A percentile compares a stretch with the other conserved stretches of the same genome.
Evolutionary conservation across 495 filamentous ascomycete genomes (phyloP).

Genomic region (Penicillium chermesinum): DNA sequence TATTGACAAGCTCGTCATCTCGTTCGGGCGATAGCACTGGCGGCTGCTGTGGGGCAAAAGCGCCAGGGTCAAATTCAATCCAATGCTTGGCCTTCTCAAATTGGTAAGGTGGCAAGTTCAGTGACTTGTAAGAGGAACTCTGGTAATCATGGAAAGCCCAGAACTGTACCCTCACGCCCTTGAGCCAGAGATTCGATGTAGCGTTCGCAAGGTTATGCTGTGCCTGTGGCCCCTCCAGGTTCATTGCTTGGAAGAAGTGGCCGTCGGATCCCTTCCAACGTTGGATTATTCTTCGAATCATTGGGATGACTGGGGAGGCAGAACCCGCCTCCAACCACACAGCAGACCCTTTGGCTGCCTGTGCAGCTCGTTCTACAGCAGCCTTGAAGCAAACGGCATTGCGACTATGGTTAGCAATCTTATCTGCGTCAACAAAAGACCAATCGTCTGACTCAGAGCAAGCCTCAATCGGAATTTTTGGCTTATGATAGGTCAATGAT

Average conservation of each 20-base stretch:
- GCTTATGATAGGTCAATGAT: background rate
- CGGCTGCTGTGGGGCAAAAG: too few relatives aligned
- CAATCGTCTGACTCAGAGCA: background rate
- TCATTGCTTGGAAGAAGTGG: constrained; percentile 37
- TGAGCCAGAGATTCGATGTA: constrained; percentile 44
- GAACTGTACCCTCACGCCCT: constrained; percentile 34
- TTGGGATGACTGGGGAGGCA: constrained; percentile 40
- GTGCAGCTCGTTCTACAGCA: constrained; percentile 36
- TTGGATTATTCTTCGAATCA: too few relatives aligned
- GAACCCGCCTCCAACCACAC: constrained; percentile 52
- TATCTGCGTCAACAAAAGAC: constrained; percentile 13
- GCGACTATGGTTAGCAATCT: constrained; percentile 43
- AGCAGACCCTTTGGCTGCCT: constrained; percentile 23
- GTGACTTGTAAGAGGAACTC: constrained; percentile 24
- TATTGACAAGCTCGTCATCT: too few relatives aligned
- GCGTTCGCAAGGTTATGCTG: constrained; percentile 33
- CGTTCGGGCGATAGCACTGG: too few relatives aligned
- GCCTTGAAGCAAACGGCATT: constrained; percentile 48
- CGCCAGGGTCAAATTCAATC: too few relatives aligned
- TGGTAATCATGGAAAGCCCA: constrained; percentile 45
- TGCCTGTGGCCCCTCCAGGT: constrained; percentile 30
- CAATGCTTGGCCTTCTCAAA: constrained; percentile 46
- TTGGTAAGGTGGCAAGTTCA: constrained; percentile 51
- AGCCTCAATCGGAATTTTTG: background rate
- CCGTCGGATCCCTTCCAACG: constrained; percentile 18